Base-by-base conservation (phyloP, 176 grass and related monocot genomes). In the Paspalum vaginatum region DNA sequence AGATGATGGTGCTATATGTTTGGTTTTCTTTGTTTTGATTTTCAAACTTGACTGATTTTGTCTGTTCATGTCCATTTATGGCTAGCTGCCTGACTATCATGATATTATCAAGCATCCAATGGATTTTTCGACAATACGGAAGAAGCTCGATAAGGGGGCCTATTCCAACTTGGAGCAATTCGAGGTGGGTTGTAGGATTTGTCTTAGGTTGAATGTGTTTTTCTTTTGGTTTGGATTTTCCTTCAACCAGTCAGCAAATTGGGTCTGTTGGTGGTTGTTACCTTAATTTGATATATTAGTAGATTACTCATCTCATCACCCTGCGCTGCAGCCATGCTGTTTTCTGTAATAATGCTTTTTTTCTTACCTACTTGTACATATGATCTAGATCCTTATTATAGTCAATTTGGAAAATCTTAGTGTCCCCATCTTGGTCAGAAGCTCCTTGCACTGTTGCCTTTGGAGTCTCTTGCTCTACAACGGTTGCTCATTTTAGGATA, bases 61-160 rank as follows among this genome's bases (percentile, higher is more conserved):
- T 7, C 39, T 67, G 48, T 70, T 65, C 41, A 84, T 91, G 14
- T 57, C 10, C 45, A 69, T 78, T 32, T 79, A 26, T 56, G 68
- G 43, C 37, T 85, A 99, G 97, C 91, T 99, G 63, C 97, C 97
- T 1, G 97, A 99, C 52, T 99, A 99, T 70, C 87, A 80, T 91
- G 97, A 95, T 65, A 99, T 95, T 73, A 91, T 99, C 70, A 82
- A 99, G 48, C 81, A 99, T 82, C 96, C 96, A 0, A 99, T 99
- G 96, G 96, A 99, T 85, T 99, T 99, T 88, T 83, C n/a, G 2
- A 99, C 96, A 11, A 7, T 99, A 74, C 51, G 90, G 7, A 81
- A 95, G 78, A 99, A 99, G 72, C 92, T 99, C 22, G 63, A 88
- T 38, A 79, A 88, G 38, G 90, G 70, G 10, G 81, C 67, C 39